Evolutionary conservation across 495 filamentous ascomycete species (phyloP), one percentile per base, ranked within the genome.

Genomic region (Podospora appendiculata): DNA sequence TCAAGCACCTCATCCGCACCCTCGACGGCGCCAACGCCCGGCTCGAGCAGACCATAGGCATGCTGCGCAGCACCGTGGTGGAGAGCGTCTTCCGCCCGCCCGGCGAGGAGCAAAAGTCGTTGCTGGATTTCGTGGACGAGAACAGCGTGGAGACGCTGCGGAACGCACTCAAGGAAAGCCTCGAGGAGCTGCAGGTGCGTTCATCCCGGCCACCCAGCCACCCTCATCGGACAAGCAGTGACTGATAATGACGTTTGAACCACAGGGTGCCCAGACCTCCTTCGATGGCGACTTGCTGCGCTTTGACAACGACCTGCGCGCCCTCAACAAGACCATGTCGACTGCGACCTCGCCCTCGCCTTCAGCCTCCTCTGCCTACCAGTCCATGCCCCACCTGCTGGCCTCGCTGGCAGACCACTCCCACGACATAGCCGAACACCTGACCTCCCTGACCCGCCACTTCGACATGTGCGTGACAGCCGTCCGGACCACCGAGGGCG

Each of bases 381-480:
- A 79, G 1, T 77, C 81, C 1, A 78, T 93, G 46, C 79, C 85
- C 14, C 67, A 76, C 9, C 80, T 89, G 55, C 80, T 96, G 45
- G 79, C 81, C 44, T 75, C 78, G 6, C 76, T 96, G 35, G 85
- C 95, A 59, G 76, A 76, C 47, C 83, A 90, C 54, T 91, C 93
- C 0, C 82, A 85, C 56, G 84, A 84, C 55, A 93, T 95, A 86
- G 93, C 90, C 32, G 72, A 80, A 47, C 73, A 88, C 17, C 77
- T 98, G 1, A 81, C 92, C 57, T 87, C 85, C 3, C 75, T 98
- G 17, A 90, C 89, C n/a, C 75, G 76, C 12, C 94, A 98, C 69
- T 97, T 95, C 59, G 93, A 98, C 67, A 82, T 94, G 50, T 98
- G 93, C 61, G 89, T 93, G 17, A 90, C 83, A 4, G 94, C 94